Percentiles rank a stretch among this genome's conserved stretches.
phyloP scores from a whole-genome alignment of 2,329 filamentous ascomycete genomes.

The Colletotrichum musicola region DNA sequence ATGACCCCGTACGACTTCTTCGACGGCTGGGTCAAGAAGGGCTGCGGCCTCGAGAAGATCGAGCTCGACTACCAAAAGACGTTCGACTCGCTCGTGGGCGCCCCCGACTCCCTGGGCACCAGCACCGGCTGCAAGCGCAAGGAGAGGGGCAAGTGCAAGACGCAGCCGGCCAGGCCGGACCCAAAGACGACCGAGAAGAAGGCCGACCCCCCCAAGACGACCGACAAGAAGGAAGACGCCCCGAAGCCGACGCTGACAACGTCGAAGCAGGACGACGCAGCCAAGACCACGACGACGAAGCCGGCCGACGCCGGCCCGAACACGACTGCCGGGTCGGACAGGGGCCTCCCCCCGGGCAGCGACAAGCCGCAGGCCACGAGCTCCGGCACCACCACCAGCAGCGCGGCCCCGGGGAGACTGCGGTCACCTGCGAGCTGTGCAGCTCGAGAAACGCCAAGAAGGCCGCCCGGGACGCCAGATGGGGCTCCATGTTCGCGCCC shows the following conservation, averaged over 20 bases:
- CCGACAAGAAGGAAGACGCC: background rate
- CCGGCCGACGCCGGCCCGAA: no score
- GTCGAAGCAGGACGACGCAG: no score
- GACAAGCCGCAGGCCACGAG: background rate
- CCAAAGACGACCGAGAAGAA: slow-evolving; percentile 5
- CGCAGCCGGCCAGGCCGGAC: background rate
- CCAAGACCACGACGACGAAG: no score
- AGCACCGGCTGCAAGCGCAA: slow-evolving; percentile 1
- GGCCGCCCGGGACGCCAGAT: background rate
- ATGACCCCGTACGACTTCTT: background rate
- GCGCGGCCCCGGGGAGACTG: background rate
- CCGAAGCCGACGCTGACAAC: background rate
- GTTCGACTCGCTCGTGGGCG: background rate
- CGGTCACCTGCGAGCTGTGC: slow-evolving; percentile 3
- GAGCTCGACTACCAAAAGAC: background rate
- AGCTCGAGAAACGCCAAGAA: slow-evolving; percentile 3
- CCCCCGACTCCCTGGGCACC: background rate
- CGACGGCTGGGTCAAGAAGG: background rate
- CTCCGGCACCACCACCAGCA: background rate
- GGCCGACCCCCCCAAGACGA: background rate
- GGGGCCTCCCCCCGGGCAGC: background rate
- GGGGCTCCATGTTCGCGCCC: slow-evolving; percentile 1
- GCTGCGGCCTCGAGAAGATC: background rate
- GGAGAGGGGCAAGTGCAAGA: background rate
- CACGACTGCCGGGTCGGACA: background rate